phyloP scores from a whole-genome alignment of 495 filamentous ascomycete genomes.

The Penicillium diatomitis region DNA sequence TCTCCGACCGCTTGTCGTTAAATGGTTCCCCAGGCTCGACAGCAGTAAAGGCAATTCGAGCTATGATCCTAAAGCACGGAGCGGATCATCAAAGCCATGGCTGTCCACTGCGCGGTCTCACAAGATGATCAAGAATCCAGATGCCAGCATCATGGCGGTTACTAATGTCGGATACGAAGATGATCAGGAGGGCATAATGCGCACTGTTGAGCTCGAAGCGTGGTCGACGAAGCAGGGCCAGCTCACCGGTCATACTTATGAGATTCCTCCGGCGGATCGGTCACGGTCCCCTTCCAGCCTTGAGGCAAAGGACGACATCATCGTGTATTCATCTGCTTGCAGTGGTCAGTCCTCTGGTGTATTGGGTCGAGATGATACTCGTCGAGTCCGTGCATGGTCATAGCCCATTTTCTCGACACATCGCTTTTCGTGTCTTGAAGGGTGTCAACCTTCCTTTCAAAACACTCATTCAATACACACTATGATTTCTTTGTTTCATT shows the following conservation, averaged over 20 bases:
- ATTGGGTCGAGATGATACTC: neutral
- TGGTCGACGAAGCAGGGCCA: constrained; percentile 14
- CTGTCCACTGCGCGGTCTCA: constrained; percentile 16
- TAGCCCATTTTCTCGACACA: too few relatives aligned
- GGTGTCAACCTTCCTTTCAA: too few relatives aligned
- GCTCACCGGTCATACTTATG: constrained; percentile 5
- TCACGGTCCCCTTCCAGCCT: constrained; percentile 8
- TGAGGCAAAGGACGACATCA: constrained; percentile 11
- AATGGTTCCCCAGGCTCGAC: constrained; percentile 33
- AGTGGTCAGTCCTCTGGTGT: constrained; percentile 12
- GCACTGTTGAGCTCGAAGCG: constrained; percentile 28
- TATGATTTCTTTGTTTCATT: too few relatives aligned
- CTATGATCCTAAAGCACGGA: constrained; percentile 12
- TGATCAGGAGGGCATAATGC: constrained; percentile 8
- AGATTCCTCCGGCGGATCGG: constrained; percentile 9
- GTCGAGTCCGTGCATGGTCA: too few relatives aligned
- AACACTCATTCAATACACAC: too few relatives aligned
- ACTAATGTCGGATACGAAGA: constrained; percentile 13
- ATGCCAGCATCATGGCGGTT: constrained; percentile 2
- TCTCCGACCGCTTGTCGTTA: constrained; percentile 40
- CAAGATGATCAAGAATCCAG: neutral
- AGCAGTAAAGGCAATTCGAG: constrained; percentile 15
- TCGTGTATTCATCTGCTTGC: constrained; percentile 12
- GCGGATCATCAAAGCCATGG: constrained; percentile 16
- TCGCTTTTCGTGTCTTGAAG: too few relatives aligned